Conservation (phyloP, 805 yeast species). For the Yamadazyma scolyti region DNA sequence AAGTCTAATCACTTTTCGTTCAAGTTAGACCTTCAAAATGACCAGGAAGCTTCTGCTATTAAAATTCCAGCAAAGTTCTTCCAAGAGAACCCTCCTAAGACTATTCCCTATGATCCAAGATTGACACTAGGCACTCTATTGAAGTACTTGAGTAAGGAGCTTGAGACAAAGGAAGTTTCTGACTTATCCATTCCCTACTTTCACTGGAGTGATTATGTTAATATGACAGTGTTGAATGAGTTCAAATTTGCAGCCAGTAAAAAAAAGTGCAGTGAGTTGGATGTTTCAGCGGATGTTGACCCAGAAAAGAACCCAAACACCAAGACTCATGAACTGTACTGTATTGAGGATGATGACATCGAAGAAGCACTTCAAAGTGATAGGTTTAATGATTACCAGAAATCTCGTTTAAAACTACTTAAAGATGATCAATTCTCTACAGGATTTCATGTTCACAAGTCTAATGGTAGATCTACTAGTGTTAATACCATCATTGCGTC, state of each 20-base stretch:
- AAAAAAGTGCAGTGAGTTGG: constrained; percentile 16
- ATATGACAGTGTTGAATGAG: constrained; percentile 18
- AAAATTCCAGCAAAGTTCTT: too few species aligned
- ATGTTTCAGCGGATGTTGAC: constrained; percentile 11
- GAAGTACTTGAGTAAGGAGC: constrained; percentile 13
- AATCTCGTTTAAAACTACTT: background rate
- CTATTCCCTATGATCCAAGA: constrained; percentile 29
- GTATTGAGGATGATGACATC: constrained; percentile 23
- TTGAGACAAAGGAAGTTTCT: constrained; percentile 5
- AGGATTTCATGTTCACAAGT: constrained; percentile 37
- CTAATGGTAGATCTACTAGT: constrained; percentile 28
- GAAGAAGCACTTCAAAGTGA: too few species aligned
- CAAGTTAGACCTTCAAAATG: too few species aligned
- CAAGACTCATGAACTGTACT: too few species aligned
- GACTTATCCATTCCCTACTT: constrained; percentile 17
- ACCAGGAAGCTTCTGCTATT: too few species aligned
- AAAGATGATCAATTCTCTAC: constrained; percentile 11
- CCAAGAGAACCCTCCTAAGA: too few species aligned
- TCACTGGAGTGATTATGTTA: constrained; percentile 32
- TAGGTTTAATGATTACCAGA: too few species aligned
- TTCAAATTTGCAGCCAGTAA: constrained; percentile 13
- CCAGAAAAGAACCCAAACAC: constrained; percentile 10
- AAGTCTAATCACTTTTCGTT: too few species aligned
- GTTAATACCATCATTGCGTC: constrained; percentile 27
- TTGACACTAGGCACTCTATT: constrained; percentile 21